phyloP scores from a whole-genome alignment of 306 rosid genomes.

The Pueraria montana region DNA sequence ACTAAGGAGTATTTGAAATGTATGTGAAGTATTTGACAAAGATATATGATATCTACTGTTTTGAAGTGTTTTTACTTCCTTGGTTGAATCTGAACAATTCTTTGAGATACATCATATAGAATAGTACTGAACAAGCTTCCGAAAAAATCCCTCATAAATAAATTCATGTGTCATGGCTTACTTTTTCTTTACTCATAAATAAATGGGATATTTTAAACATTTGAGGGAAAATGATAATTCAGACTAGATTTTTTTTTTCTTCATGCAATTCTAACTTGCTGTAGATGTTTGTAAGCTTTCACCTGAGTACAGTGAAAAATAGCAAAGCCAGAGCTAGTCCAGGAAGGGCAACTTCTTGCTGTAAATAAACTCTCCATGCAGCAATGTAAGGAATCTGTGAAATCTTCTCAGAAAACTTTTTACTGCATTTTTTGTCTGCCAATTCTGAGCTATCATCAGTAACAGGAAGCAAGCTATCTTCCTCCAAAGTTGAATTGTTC shows the following conservation, averaged over 20 bases:
- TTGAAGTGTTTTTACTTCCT: not conserved
- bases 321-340: slow-evolving; percentile 86
- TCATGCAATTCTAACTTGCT: slow-evolving; percentile 18
- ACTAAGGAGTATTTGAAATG: not conserved
- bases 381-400: slow-evolving; percentile 61
- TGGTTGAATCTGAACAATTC: not conserved
- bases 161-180: not conserved
- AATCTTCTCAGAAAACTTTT: slow-evolving; percentile 45
- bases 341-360: slow-evolving; percentile 80
- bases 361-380: slow-evolving; percentile 79
- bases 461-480: slow-evolving; percentile 49
- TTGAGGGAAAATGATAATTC: not conserved
- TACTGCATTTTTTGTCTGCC: slow-evolving; percentile 44
- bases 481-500: slow-evolving; percentile 42
- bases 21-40: not conserved
- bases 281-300: slow-evolving; percentile 29
- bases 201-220: not conserved
- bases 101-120: not conserved
- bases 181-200: not conserved
- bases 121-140: not conserved
- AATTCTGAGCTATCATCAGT: slow-evolving; percentile 22
- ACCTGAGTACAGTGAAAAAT: slow-evolving; percentile 94
- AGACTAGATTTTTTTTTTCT: not conserved
- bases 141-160: slow-evolving; percentile 12
- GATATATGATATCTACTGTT: not conserved